phyloP scores from a whole-genome alignment of 805 yeast species.

The Pichia membranifaciens region DNA sequence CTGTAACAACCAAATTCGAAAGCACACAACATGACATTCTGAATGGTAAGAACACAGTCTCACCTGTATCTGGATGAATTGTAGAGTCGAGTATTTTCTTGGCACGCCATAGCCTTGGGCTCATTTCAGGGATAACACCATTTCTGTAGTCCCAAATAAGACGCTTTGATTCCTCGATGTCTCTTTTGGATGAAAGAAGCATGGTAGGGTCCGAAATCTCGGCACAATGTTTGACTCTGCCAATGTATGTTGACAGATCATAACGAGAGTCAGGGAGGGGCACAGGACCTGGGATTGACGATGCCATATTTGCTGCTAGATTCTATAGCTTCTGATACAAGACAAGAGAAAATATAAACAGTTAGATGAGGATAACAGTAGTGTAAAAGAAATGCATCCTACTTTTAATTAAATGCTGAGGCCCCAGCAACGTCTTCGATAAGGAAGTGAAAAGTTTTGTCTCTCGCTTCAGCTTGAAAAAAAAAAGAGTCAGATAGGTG shows the following conservation, averaged over 20 bases:
- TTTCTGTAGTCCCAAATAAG: conserved; percentile 66
- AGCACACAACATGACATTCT: conserved; percentile 96
- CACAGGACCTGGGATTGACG: conserved; percentile 78
- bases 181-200: conserved; percentile 64
- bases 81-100: conserved; percentile 85
- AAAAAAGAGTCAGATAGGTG: not conserved
- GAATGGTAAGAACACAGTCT: conserved; percentile 86
- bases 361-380: no score
- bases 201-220: conserved; percentile 89
- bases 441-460: no score
- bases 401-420: no score
- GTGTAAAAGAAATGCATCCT: no score
- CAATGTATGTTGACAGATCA: conserved; percentile 81
- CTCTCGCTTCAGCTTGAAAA: not conserved
- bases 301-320: conserved; percentile 54
- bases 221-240: conserved; percentile 91
- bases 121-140: conserved; percentile 59
- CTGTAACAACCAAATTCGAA: conserved; percentile 89
- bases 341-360: no score
- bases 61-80: conserved; percentile 95
- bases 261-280: conserved; percentile 74
- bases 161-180: conserved; percentile 58
- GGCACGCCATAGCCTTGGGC: conserved; percentile 83
- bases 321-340: no score
- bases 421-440: no score